These are phyloP conservation scores for Aspergillus ellipticus DNA, from an alignment of 495 filamentous ascomycete genomes.

Conservation along the genomic window DNA sequence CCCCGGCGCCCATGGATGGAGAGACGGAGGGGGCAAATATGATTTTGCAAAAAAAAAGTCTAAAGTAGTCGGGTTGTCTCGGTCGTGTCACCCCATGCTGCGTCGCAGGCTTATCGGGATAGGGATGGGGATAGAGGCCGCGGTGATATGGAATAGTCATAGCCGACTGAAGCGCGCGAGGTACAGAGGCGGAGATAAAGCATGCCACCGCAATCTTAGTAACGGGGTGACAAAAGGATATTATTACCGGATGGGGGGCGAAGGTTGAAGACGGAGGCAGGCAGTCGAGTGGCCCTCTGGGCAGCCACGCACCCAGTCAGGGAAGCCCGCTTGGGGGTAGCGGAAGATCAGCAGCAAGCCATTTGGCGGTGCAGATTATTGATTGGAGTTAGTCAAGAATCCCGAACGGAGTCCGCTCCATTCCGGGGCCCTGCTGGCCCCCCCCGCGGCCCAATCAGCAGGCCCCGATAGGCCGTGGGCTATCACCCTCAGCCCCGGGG, in stretches of 20 bases:
- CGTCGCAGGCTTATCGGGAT: not conserved
- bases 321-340: not conserved
- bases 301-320: not conserved
- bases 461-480: not conserved
- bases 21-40: too few species aligned
- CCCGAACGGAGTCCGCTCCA: not conserved
- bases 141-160: not conserved
- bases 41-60: not conserved
- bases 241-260: not conserved
- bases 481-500: not conserved
- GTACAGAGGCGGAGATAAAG: not conserved
- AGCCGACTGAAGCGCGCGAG: not conserved
- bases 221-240: not conserved
- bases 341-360: not conserved
- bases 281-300: not conserved
- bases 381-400: not conserved
- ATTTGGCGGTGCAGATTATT: not conserved
- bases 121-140: not conserved
- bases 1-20: not conserved
- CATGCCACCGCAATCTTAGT: too few species aligned
- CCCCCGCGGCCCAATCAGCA: slow-evolving; percentile 3
- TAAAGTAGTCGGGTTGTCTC: too few species aligned
- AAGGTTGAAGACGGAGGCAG: not conserved
- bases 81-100: not conserved
- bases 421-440: not conserved